phyloP scores from a whole-genome alignment of 2,329 filamentous ascomycete species.

The Aureobasidium uvarum region DNA sequence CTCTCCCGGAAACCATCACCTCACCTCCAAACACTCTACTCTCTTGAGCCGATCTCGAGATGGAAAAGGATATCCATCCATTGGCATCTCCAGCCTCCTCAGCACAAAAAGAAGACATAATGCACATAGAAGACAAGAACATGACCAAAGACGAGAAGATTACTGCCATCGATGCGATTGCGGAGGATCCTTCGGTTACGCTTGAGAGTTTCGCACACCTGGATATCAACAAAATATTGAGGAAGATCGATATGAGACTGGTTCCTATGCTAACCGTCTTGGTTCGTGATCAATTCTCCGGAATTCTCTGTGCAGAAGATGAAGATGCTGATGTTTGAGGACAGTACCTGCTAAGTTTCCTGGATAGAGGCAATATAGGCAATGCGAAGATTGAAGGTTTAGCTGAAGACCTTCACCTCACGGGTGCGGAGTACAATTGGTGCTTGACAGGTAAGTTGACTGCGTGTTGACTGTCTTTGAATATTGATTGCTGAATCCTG shows the following conservation, averaged over 20 bases:
- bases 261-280: constrained; percentile 42
- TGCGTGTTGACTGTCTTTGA: background rate
- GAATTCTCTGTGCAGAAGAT: background rate
- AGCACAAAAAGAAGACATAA: constrained; percentile 14
- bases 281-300: constrained; percentile 24
- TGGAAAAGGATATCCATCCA: background rate
- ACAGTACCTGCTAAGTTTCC: constrained; percentile 36
- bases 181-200: constrained; percentile 38
- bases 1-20: background rate
- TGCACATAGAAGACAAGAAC: constrained; percentile 15
- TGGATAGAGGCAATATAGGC: constrained; percentile 34
- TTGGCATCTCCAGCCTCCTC: too few relatives aligned
- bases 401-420: constrained; percentile 30
- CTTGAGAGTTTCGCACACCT: constrained; percentile 30
- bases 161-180: constrained; percentile 27
- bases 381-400: constrained; percentile 36
- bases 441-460: constrained; percentile 32
- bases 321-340: background rate
- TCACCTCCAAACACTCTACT: background rate
- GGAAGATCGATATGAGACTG: constrained; percentile 47
- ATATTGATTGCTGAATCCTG: background rate
- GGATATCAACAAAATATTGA: constrained; percentile 48
- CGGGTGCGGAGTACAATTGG: constrained; percentile 53
- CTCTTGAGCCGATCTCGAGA: background rate
- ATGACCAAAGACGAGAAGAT: constrained; percentile 26